Percentiles rank a stretch among this genome's conserved stretches.
Conservation (phyloP, 2,329 filamentous ascomycete genomes). For the Trichoderma endophyticum region DNA sequence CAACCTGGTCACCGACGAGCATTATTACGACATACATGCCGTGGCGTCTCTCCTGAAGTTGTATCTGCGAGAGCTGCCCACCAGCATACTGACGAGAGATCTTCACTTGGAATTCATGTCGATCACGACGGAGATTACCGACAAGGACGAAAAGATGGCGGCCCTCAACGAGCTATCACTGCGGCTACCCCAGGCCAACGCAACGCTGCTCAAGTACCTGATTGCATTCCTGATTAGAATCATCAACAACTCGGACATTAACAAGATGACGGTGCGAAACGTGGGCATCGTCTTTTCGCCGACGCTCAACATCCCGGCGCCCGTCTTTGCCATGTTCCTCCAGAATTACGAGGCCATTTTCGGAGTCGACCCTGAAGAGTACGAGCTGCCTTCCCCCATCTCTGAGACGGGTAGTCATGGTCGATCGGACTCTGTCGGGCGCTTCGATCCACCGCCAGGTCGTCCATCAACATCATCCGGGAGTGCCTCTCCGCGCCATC, state of each 20-base stretch:
- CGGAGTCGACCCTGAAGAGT: slow-evolving; percentile 63
- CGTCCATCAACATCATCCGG: slow-evolving; percentile 51
- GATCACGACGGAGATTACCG: slow-evolving; percentile 73
- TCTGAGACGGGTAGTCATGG: slow-evolving; percentile 37
- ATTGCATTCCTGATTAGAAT: slow-evolving; percentile 88
- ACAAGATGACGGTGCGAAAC: slow-evolving; percentile 98
- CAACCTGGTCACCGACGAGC: slow-evolving; percentile 75
- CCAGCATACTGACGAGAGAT: slow-evolving; percentile 86
- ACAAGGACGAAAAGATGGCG: slow-evolving; percentile 71
- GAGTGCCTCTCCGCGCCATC: slow-evolving; percentile 51
- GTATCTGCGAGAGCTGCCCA: slow-evolving; percentile 88
- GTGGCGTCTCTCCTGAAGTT: slow-evolving; percentile 91
- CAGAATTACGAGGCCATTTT: slow-evolving; percentile 89
- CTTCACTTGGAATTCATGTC: slow-evolving; percentile 84
- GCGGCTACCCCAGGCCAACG: slow-evolving; percentile 75
- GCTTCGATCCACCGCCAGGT: slow-evolving; percentile 35
- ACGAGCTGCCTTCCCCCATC: slow-evolving; percentile 51
- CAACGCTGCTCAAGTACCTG: slow-evolving; percentile 76
- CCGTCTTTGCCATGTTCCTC: slow-evolving; percentile 89
- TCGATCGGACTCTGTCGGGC: slow-evolving; percentile 30
- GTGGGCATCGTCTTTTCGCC: slow-evolving; percentile 98
- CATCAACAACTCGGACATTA: slow-evolving; percentile 82
- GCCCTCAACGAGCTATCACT: slow-evolving; percentile 76
- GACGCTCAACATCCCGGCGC: slow-evolving; percentile 91
- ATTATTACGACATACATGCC: slow-evolving; percentile 93